Evolutionary conservation across 2,329 filamentous ascomycete genomes (phyloP), one percentile per base, ranked within the genome.

Genomic region (Pseudopithomyces maydicus): DNA sequence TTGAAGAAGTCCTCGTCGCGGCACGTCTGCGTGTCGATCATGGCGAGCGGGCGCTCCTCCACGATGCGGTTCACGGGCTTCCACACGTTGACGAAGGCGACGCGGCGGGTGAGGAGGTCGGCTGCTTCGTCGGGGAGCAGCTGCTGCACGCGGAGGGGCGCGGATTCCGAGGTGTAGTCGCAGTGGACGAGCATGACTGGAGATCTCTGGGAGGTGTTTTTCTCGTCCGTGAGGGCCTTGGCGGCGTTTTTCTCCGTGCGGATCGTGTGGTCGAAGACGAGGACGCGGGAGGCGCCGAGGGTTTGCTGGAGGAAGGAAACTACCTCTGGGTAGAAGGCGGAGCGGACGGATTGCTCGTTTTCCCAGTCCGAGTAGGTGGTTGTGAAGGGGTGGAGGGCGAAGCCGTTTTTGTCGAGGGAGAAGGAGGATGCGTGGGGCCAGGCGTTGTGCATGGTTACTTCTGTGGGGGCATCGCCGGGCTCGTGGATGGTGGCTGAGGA

Each of bases 61-160:
- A 79, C 77, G 11, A 74, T 54, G 45, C 65, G 63, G 3, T 63
- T 63, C 20, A 83, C 74, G 0, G 80, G 80, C 23, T 82, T 80
- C 80, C 80, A 83, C 33, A 83, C 79, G 52, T 83, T 83, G 68
- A 82, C 78, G 56, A 83, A 82, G 29, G 81, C 79, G 51, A 78
- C 76, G 6, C 81, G 78, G 5, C 77, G 76, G 17, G 74, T 68
- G 6, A 82, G 72, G 0, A 83, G 73, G 23, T 70, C 61, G 3
- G 74, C 66, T 0, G 79, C 79, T 53, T 82, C 79, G 4, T 77
- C 72, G 1, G 76, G 75, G 7, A 82, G 72, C 35, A 83, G 77
- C 61, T 79, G 72, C 1, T 67, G 55, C 6, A 82, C 80, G 14
- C 80, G 78, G 22, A 71, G 67, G 8, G 75, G 75, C 1, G 77